Conservation (phyloP, 2,329 filamentous ascomycete genomes). For the Curvularia sp. region DNA sequence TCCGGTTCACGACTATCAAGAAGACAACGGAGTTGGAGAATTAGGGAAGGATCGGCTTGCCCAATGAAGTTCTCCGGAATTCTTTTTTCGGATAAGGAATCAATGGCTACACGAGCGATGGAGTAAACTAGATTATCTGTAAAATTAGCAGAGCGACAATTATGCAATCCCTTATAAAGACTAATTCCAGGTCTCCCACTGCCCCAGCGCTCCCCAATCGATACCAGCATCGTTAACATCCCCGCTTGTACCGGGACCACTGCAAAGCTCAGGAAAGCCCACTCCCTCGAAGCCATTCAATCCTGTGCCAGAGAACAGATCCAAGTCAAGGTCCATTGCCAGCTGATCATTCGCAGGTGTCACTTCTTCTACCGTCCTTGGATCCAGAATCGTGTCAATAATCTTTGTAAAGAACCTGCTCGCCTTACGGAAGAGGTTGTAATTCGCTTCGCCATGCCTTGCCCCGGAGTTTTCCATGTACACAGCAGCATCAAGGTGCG, state of each 20-base stretch:
- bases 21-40: neutral
- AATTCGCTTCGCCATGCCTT: slow-evolving; percentile 45
- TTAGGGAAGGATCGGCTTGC: neutral
- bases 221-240: slow-evolving; percentile 14
- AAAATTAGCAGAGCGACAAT: neutral
- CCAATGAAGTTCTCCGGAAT: neutral
- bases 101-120: neutral
- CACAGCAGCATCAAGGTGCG: slow-evolving; percentile 46
- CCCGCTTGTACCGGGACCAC: slow-evolving; percentile 23
- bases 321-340: slow-evolving; percentile 28
- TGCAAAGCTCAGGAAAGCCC: slow-evolving; percentile 31
- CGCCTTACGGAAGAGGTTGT: slow-evolving; percentile 43
- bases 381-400: slow-evolving; percentile 42
- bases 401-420: slow-evolving; percentile 39
- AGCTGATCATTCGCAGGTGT: slow-evolving; percentile 21
- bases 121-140: slow-evolving; percentile 4
- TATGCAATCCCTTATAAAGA: neutral
- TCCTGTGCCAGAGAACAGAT: slow-evolving; percentile 36
- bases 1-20: slow-evolving; percentile 8
- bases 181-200: slow-evolving; percentile 33
- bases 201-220: slow-evolving; percentile 38
- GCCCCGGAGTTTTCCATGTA: slow-evolving; percentile 41
- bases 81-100: too few relatives aligned
- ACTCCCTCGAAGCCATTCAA: slow-evolving; percentile 40
- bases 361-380: slow-evolving; percentile 22